phyloP scores from a whole-genome alignment of 495 filamentous ascomycete species.

The Emericellopsis terricola region DNA sequence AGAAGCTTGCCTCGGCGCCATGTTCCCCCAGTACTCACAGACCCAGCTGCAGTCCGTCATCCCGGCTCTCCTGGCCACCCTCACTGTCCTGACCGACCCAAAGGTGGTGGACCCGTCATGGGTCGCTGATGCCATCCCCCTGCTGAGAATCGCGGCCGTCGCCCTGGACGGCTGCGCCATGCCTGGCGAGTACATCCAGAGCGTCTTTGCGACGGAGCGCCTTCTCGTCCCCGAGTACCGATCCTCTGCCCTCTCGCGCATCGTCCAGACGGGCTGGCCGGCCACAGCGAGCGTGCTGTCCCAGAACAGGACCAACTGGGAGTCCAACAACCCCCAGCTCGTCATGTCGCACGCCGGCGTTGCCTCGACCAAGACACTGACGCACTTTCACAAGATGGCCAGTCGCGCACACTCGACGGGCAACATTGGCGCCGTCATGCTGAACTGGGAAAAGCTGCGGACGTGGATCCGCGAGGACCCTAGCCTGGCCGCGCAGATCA shows the following conservation, averaged over 20 bases:
- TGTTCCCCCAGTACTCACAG: not conserved
- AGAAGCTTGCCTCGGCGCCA: not conserved
- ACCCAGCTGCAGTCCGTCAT: not conserved
- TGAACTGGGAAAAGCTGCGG: not conserved
- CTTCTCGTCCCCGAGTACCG: not conserved
- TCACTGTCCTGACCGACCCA: slow-evolving; percentile 1
- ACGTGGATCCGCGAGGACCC: not conserved
- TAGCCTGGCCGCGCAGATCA: slow-evolving; percentile 8
- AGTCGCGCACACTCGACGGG: not conserved
- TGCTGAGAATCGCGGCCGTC: not conserved
- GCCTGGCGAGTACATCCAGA: not conserved
- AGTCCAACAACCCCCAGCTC: too few relatives aligned
- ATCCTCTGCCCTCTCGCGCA: too few relatives aligned
- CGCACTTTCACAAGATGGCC: not conserved
- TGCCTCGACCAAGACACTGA: not conserved
- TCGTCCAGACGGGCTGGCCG: not conserved
- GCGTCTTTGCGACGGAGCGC: not conserved
- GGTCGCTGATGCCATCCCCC: not conserved
- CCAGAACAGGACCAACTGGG: too few relatives aligned
- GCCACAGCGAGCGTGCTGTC: too few relatives aligned
- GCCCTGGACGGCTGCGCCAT: not conserved
- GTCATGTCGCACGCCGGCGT: too few relatives aligned
- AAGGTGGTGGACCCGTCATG: not conserved
- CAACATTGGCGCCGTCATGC: not conserved
- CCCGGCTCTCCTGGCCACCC: not conserved